Base-by-base conservation (phyloP, 495 filamentous ascomycete species). In the Hypoxylon crocopeplum region DNA sequence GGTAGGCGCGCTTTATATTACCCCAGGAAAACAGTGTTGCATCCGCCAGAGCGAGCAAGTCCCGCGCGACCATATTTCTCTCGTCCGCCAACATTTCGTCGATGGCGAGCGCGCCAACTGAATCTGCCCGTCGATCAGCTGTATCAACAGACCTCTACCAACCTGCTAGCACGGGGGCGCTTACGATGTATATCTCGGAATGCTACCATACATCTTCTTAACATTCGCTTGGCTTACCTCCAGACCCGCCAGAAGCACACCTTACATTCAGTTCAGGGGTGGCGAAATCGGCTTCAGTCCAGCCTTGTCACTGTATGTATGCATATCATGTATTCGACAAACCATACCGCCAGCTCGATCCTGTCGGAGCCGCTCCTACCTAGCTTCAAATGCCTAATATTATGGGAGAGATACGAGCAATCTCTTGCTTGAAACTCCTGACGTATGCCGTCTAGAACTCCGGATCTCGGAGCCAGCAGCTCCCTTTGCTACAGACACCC, bases 21-120 rank as follows among this genome's bases (percentile, higher is more conserved):
- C 41, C 60, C 34, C 46, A 47, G 47, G 25, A 60, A 45, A 13
- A 56, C 39, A 20, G 37, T 34, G 63, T 69, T 67, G 50, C 67
- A 67, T 69, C 67, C 63, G 59, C 63, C 59, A 67, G 67, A 67
- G 63, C 63, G 63, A 69, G 44, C 59, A 41, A 56, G 56, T 56
- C 39, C 50, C 50, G 45, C 29, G 25, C 16, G 40, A 48, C 34
- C 25, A 56, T 56, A 61, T 56, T 65, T 38, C 33, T 51, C 39
- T 60, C 45, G 25, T 30, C 22, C 21, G 34, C 39, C 27, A 46
- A 42, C 21, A 19, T 33, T 42, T 11, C 27, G 20, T 48, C 42
- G 17, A 53, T 7, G 33, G 53, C 24, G 51, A 20, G 59, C 52
- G 48, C 60, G 53, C 60, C 53, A 57, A 40, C 41, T 48, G 48